Base-by-base conservation (phyloP, 805 yeast species). In the Diddensiella santjacobensis region DNA sequence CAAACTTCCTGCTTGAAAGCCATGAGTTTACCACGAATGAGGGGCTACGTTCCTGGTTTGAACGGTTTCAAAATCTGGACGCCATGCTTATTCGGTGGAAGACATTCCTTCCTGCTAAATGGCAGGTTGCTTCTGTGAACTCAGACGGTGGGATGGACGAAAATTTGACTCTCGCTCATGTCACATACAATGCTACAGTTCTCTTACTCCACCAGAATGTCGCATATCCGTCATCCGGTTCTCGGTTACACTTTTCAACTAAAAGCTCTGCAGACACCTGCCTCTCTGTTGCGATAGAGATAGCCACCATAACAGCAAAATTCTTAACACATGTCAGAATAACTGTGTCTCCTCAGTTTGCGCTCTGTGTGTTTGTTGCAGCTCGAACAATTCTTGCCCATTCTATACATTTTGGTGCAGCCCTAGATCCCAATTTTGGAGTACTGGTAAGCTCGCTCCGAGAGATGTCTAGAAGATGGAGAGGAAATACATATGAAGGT, bases 111-210 rank as follows among this genome's bases (percentile, higher is more conserved):
- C 55, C 55, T 10, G 47, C 22, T 2, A 44, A 49, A 20, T 51
- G 52, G 52, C 47, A 51, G 40, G 44, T 24, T 6, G 15, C 40
- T 5, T 19, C 43, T 8, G 44, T 45, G 2, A 36, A 36, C n/a
- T 26, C 45, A 8, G 36, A 42, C 11, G 55, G 52, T 15, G 26
- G 40, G 33, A 40, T 51, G 47, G 55, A 51, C 35, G 50, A 51
- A 19, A 51, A 51, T 41, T 33, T 51, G 45, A 45, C 55, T 3
- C 45, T 51, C 6, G 55, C 55, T 10, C 55, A 51, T 38, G 44
- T 51, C 23, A 51, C 52, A 3, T 45, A 51, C 22, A 45, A 51
- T 22, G 41, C 55, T n/a, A 48, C 47, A 41, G 55, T 51, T 22
- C 42, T 48, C 10, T 30, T 51, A 11, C 42, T 51, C 13, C 55